Evolutionary conservation across 805 yeast genomes (phyloP), one percentile per base, ranked within the genome.

Genomic region (Myxozyma sirexii): DNA sequence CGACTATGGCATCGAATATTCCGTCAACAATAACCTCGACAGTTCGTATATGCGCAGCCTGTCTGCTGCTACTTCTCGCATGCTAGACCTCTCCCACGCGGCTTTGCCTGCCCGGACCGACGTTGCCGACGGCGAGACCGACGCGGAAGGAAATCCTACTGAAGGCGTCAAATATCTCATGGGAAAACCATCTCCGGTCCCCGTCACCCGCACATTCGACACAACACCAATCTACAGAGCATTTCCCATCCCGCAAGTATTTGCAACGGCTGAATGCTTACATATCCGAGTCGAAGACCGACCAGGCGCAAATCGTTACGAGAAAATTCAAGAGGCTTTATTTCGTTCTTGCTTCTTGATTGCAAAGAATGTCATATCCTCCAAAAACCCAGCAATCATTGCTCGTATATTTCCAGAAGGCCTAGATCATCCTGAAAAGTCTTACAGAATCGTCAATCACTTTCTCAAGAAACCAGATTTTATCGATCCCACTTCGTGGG

Each of bases 321-420:
- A 55, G 15, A 45, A 39, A 23, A 43, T 55, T 10, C 41, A 47
- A n/a, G 58, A 55, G 37, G 39, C 46, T 4, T 29, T 55, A 15
- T 47, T 38, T 19, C 58, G 58, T 5, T n/a, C 37, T 7, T 47
- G 58, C 50, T 55, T 55, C 17, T 31, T 38, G 15, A n/a, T 55
- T 10, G 58, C 58, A 10, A 55, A 47, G 37, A 33, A n/a, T 19
- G 33, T 33, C 3, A 15, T 56, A 15, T 37, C 43, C 4, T n/a
- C 59, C 6, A 29, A 37, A 6, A 31, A 42, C 13, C 19, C 29
- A 10, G 45, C 17, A 12, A 35, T 37, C 19, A 43, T 56, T 12
- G 5, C n/a, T 10, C 47, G 59, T 13, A 15, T 43, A 4, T 56
- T 56, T 27, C 55, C 55, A 2, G 51, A 48, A n/a, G 59, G 47